phyloP scores from a whole-genome alignment of 225 moss, liverwort and hornwort genomes.

The Sphagnum contortum region DNA sequence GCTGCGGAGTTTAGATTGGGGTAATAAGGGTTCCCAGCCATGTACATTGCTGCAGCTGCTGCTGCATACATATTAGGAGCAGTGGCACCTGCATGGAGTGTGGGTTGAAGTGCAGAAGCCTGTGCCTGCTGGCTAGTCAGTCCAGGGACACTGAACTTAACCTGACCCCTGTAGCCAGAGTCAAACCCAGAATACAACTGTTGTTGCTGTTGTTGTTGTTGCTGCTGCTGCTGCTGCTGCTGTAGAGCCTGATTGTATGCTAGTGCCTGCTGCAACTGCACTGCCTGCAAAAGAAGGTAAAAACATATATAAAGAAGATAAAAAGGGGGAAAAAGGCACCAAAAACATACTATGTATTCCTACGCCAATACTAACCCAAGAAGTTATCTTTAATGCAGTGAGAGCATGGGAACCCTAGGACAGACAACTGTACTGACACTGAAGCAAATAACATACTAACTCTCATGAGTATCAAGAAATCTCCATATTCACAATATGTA shows the following conservation, averaged over 20 bases:
- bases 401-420: too few relatives aligned
- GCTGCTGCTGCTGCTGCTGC: slow-evolving; percentile 20
- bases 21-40: slow-evolving; percentile 84
- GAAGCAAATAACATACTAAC: too few relatives aligned
- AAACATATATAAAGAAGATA: too few relatives aligned
- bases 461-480: too few relatives aligned
- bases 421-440: too few relatives aligned
- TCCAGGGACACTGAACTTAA: slow-evolving; percentile 55
- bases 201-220: slow-evolving; percentile 54
- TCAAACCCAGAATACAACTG: slow-evolving; percentile 69
- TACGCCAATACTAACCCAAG: too few relatives aligned
- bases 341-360: too few relatives aligned
- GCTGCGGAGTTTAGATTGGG: slow-evolving; percentile 58
- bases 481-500: too few relatives aligned
- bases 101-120: slow-evolving; percentile 40
- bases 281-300: background rate
- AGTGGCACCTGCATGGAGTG: slow-evolving; percentile 43
- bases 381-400: too few relatives aligned
- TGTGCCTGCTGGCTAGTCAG: slow-evolving; percentile 44
- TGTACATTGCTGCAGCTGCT: slow-evolving; percentile 86
- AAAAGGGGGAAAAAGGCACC: too few relatives aligned
- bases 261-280: slow-evolving; percentile 34
- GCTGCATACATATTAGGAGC: slow-evolving; percentile 78
- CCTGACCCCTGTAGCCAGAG: slow-evolving; percentile 60
- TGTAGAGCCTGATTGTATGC: slow-evolving; percentile 74